These are phyloP conservation scores for Cadophora malorum DNA, from an alignment of 2,329 filamentous ascomycete genomes.

Conservation along the genomic window DNA sequence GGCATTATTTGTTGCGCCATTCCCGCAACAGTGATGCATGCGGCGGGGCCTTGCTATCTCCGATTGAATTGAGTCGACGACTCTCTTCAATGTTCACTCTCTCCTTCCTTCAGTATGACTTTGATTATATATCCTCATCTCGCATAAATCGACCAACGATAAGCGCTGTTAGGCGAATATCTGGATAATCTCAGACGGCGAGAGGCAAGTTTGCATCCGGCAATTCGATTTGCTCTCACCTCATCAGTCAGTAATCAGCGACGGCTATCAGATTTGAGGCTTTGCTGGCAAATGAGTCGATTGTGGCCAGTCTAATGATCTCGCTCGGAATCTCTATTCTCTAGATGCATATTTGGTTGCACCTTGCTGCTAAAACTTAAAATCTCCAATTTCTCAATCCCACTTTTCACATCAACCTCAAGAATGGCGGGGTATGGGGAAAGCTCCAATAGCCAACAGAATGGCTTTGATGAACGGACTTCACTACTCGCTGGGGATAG, in stretches of 20 bases:
- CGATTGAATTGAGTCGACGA: neutral
- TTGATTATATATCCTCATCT: slow-evolving; percentile 6
- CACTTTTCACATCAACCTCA: slow-evolving; percentile 13
- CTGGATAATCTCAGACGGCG: neutral
- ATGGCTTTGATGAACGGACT: slow-evolving; percentile 30
- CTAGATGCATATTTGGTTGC: slow-evolving; percentile 10
- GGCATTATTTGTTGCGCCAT: slow-evolving; percentile 5
- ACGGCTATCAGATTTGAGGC: neutral
- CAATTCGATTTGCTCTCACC: slow-evolving; percentile 11
- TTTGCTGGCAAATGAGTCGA: neutral
- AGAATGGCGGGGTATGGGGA: slow-evolving; percentile 15
- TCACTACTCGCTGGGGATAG: slow-evolving; percentile 26
- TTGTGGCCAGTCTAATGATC: neutral
- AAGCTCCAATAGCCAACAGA: neutral
- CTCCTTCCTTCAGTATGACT: neutral
- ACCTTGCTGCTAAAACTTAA: neutral
- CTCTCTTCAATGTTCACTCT: neutral
- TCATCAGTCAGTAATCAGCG: neutral
- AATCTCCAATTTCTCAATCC: neutral
- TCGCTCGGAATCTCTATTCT: neutral
- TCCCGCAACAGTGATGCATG: neutral
- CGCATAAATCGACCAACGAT: slow-evolving; percentile 10
- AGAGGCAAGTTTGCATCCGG: neutral
- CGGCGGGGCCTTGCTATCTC: neutral
- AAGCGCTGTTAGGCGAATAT: slow-evolving; percentile 3